Evolutionary conservation across 495 filamentous ascomycete genomes (phyloP), one percentile per base, ranked within the genome.

Genomic region (Amphirosellinia nigrospora): DNA sequence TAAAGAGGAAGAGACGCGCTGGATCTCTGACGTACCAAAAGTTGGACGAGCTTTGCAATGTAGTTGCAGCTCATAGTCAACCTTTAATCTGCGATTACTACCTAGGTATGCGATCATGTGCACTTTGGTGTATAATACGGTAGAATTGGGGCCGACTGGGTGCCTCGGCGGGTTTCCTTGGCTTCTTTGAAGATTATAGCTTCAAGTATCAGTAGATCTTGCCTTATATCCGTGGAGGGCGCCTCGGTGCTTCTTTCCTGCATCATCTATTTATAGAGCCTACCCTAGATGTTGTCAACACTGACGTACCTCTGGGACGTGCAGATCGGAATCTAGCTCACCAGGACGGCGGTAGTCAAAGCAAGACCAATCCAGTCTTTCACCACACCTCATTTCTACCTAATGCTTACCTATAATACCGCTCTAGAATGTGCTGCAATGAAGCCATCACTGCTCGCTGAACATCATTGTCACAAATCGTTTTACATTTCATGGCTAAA

Each of bases 21-120:
- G 92, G 82, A 94, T 90, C 69, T 90, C 93, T 10, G 94, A 97
- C 83, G 93, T 97, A 64, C 96, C 96, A 11, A 89, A 83, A 79
- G 80, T 82, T 50, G 87, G 87, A 78, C 85, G 93, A 74, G 92
- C 89, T 50, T 88, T 97, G 88, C 95, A 97, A 85, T 99, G 96
- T 81, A 94, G 92, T 77, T 99, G 96, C 79, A 87, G 85, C 70
- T 88, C 86, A 30, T 62, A 53, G 16, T 43, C 15, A 41, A 45
- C 19, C 1, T 19, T 16, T 15, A 38, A 13, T 2, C 9, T 30
- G 21, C 26, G n/a, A 48, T 45, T 39, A n/a, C 43, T 36, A n/a
- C n/a, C n/a, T n/a, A n/a, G n/a, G n/a, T n/a, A 13, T 23, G 4
- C 13, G 23, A 52, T 63, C 10, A 32, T 63, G 26, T 15, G 50